A percentile compares a stretch with the other conserved stretches of the same genome.
phyloP scores from a whole-genome alignment of 1,139 yeast species.

The Ashbya aceris region DNA sequence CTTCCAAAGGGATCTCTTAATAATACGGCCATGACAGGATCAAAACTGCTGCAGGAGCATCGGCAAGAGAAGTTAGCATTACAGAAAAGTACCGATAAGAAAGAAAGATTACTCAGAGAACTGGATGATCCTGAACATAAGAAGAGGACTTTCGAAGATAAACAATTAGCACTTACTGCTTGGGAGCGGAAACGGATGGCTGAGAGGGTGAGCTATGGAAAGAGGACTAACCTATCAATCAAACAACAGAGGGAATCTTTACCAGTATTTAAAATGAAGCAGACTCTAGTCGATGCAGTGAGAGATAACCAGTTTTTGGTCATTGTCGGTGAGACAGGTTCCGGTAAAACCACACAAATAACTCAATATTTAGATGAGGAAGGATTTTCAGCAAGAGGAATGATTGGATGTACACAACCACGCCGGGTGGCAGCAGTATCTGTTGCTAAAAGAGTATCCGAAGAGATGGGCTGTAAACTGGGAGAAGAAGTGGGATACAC shows the following conservation, averaged over 20 bases:
- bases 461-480: slow-evolving; percentile 61
- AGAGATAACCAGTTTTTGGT: slow-evolving; percentile 63
- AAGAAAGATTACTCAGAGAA: slow-evolving; percentile 21
- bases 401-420: slow-evolving; percentile 91
- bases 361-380: slow-evolving; percentile 84
- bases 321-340: slow-evolving; percentile 95
- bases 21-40: slow-evolving; percentile 71
- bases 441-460: slow-evolving; percentile 85
- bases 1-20: slow-evolving; percentile 75
- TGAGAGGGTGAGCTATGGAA: slow-evolving; percentile 43
- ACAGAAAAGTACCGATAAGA: slow-evolving; percentile 38
- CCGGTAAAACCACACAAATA: slow-evolving; percentile 92
- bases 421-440: slow-evolving; percentile 93
- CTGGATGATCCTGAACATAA: slow-evolving; percentile 36
- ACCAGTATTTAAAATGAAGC: slow-evolving; percentile 66
- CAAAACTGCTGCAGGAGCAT: slow-evolving; percentile 55
- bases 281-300: slow-evolving; percentile 55
- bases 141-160: slow-evolving; percentile 18
- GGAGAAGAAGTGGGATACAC: slow-evolving; percentile 85
- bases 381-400: slow-evolving; percentile 53
- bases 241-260: slow-evolving; percentile 61
- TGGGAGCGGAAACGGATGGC: slow-evolving; percentile 43
- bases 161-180: slow-evolving; percentile 31
- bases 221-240: slow-evolving; percentile 40
- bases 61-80: slow-evolving; percentile 49